These are phyloP conservation scores for Draba incana DNA, from an alignment of 345 rosid genomes.

Conservation along the genomic window DNA sequence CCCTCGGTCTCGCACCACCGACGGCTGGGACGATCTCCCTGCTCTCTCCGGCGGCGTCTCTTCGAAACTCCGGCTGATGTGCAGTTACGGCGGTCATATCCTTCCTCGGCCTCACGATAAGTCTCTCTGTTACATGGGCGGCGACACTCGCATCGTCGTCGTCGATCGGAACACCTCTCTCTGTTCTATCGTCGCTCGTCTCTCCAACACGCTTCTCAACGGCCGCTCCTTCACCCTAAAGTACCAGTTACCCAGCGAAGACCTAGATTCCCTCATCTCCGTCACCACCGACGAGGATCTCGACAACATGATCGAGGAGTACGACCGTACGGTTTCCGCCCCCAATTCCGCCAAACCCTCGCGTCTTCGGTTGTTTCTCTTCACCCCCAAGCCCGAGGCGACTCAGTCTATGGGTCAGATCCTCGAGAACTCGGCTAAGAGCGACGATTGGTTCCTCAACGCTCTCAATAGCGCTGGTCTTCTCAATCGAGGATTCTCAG, in stretches of 20 bases:
- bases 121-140: slow-evolving; percentile 83
- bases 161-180: slow-evolving; percentile 75
- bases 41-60: slow-evolving; percentile 44
- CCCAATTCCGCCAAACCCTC: slow-evolving; percentile 51
- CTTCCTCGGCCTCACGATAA: slow-evolving; percentile 93
- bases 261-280: slow-evolving; percentile 89
- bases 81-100: slow-evolving; percentile 91
- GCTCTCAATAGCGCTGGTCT: slow-evolving; percentile 72
- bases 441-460: slow-evolving; percentile 93
- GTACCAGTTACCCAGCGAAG: slow-evolving; percentile 94
- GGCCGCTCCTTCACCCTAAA: slow-evolving; percentile 75
- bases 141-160: slow-evolving; percentile 88
- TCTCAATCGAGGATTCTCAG: slow-evolving; percentile 70
- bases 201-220: slow-evolving; percentile 65
- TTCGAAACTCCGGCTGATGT: slow-evolving; percentile 85
- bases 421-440: slow-evolving; percentile 62
- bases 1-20: slow-evolving; percentile 83
- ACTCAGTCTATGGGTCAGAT: slow-evolving; percentile 77
- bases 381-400: slow-evolving; percentile 69
- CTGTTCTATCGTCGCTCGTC: slow-evolving; percentile 56
- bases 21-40: slow-evolving; percentile 65
- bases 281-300: slow-evolving; percentile 94
- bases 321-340: slow-evolving; percentile 64
- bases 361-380: slow-evolving; percentile 82
- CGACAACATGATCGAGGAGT: slow-evolving; percentile 96